Evolutionary conservation across 768 basidiomycete genomes (phyloP).

Genomic region (Panaeolus cyanescens): DNA sequence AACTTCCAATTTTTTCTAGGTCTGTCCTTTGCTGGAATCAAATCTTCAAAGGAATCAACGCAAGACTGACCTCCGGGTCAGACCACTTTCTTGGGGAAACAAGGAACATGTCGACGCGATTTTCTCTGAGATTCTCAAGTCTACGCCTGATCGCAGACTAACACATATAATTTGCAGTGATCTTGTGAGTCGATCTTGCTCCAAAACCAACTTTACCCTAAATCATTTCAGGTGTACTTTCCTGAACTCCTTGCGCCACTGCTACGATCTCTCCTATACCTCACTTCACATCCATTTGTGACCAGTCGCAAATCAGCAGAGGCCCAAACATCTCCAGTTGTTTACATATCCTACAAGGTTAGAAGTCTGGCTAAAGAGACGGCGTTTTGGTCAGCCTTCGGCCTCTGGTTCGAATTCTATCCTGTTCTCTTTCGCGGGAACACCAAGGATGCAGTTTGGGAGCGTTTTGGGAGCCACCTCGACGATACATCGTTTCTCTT

Average conservation of each 20-base stretch:
- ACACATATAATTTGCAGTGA: constrained; percentile 85
- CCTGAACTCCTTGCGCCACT: constrained; percentile 79
- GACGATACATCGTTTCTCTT: constrained; percentile 63
- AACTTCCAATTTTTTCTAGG: constrained; percentile 31
- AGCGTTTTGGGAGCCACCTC: constrained; percentile 39
- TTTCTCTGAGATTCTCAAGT: not conserved
- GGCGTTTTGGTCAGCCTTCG: constrained; percentile 80
- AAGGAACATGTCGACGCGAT: not conserved
- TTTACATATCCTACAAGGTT: constrained; percentile 78
- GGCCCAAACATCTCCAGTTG: constrained; percentile 23
- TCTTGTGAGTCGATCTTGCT: constrained; percentile 53
- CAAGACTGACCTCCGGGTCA: constrained; percentile 77
- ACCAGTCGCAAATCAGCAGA: constrained; percentile 6
- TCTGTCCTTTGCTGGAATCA: constrained; percentile 44
- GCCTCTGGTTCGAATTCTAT: constrained; percentile 70
- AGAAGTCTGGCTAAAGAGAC: constrained; percentile 74
- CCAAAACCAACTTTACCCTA: not conserved
- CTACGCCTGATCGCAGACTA: constrained; percentile 20
- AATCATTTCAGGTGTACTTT: constrained; percentile 72
- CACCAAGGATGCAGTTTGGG: constrained; percentile 29
- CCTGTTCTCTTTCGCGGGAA: constrained; percentile 48
- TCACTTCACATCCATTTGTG: constrained; percentile 58
- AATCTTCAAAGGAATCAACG: constrained; percentile 14
- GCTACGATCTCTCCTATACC: constrained; percentile 69
- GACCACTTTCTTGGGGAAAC: constrained; percentile 37